These are phyloP conservation scores for Phytophthora ohioensis DNA, from an alignment of 352 stramenopile genomes.

Conservation along the genomic window DNA sequence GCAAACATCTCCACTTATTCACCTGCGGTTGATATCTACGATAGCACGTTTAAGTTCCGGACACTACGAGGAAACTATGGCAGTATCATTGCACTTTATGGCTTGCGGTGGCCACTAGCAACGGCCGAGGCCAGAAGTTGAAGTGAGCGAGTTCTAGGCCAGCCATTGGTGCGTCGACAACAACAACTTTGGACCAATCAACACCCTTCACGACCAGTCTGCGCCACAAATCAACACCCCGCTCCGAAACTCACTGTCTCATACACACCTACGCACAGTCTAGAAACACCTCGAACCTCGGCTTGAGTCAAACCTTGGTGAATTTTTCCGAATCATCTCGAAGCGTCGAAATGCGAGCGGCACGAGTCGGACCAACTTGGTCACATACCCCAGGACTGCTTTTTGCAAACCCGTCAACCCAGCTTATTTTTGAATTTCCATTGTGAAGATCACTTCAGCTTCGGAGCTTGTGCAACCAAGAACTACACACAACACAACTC, in stretches of 20 bases:
- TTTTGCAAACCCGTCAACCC: neutral
- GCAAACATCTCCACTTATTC: no score
- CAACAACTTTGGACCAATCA: neutral
- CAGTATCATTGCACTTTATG: no score
- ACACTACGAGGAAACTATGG: no score
- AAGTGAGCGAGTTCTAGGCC: neutral
- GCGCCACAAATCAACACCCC: neutral
- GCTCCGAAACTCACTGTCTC: no score
- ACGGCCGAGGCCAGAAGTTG: neutral
- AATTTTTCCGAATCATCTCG: neutral
- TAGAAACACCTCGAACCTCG: no score
- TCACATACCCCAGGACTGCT: neutral
- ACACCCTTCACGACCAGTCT: neutral
- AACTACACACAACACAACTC: neutral
- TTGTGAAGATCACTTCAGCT: conserved; percentile 20
- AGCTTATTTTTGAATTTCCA: conserved; percentile 35
- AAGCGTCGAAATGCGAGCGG: neutral
- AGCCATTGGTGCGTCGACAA: neutral
- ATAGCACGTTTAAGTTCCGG: no score
- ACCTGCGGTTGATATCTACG: no score
- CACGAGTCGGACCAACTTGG: neutral
- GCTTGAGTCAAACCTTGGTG: neutral
- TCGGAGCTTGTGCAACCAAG: conserved; percentile 2
- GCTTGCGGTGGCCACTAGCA: no score
- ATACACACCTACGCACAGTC: no score